These are phyloP conservation scores for Claviceps sorghi DNA, from an alignment of 2,329 filamentous ascomycete species.

Conservation along the genomic window DNA sequence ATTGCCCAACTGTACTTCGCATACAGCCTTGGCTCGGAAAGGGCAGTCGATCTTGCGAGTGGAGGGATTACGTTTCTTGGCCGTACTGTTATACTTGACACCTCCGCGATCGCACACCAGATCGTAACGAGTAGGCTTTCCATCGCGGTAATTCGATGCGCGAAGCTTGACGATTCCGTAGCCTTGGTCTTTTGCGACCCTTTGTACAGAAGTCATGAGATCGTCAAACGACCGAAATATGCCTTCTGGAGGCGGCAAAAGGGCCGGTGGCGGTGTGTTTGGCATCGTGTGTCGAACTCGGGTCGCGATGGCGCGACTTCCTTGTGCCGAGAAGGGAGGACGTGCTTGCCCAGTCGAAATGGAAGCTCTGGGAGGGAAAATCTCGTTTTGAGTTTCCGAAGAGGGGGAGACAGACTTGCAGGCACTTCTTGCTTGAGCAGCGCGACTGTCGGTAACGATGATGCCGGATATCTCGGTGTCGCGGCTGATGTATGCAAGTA, in stretches of 20 bases:
- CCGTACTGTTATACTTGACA: constrained; percentile 50
- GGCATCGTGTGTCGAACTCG: constrained; percentile 23
- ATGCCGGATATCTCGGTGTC: not conserved
- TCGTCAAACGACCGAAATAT: constrained; percentile 47
- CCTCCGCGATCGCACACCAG: constrained; percentile 48
- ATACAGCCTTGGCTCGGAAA: constrained; percentile 49
- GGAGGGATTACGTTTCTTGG: constrained; percentile 49
- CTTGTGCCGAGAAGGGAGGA: constrained; percentile 4
- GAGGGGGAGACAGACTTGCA: not conserved
- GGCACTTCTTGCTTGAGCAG: not conserved
- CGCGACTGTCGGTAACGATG: not conserved
- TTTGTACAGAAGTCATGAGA: constrained; percentile 41
- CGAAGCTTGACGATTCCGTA: constrained; percentile 49
- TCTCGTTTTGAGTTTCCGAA: not conserved
- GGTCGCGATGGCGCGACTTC: constrained; percentile 17
- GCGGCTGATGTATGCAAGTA: constrained; percentile 5
- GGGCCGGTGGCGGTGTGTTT: constrained; percentile 30
- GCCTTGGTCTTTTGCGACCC: constrained; percentile 45
- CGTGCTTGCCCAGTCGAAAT: not conserved
- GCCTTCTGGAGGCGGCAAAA: constrained; percentile 43
- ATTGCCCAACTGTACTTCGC: constrained; percentile 46
- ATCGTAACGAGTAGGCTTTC: constrained; percentile 47
- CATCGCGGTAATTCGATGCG: constrained; percentile 48
- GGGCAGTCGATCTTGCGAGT: constrained; percentile 51
- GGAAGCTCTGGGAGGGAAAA: not conserved